Percentiles rank a stretch among this genome's conserved stretches.
Conservation (phyloP, 768 basidiomycete species). For the Galerina sulciceps region DNA sequence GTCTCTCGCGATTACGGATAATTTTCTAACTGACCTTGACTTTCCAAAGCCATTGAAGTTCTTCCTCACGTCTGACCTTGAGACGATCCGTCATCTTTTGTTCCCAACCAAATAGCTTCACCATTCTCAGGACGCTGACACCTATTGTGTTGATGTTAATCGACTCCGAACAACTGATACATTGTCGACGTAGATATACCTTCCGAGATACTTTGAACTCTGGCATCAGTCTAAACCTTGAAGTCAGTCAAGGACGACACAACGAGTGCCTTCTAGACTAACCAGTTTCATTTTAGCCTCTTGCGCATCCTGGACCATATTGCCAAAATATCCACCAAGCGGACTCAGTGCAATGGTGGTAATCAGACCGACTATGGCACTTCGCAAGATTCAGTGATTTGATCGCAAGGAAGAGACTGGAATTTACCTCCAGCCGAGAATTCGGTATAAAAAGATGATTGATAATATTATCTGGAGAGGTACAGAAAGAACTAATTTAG, state of each 20-base stretch:
- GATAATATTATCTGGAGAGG: constrained; percentile 45
- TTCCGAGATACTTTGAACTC: constrained; percentile 67
- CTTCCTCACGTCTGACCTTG: constrained; percentile 60
- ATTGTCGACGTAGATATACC: constrained; percentile 31
- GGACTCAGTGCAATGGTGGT: constrained; percentile 56
- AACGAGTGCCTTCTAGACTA: constrained; percentile 20
- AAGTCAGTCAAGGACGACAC: background rate
- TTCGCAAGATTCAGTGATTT: constrained; percentile 27
- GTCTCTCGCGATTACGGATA: background rate
- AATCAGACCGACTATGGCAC: constrained; percentile 61
- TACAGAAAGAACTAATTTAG: constrained; percentile 33
- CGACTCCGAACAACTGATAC: too few relatives aligned
- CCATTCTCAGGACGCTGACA: constrained; percentile 61
- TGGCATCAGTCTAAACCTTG: constrained; percentile 47
- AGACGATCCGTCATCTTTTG: constrained; percentile 57
- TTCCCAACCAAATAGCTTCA: constrained; percentile 59
- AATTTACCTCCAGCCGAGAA: constrained; percentile 51
- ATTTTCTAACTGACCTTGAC: constrained; percentile 10
- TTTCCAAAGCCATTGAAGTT: constrained; percentile 43
- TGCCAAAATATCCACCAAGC: constrained; percentile 60
- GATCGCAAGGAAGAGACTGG: background rate
- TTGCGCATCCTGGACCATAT: constrained; percentile 50
- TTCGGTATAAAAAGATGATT: constrained; percentile 47
- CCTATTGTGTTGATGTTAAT: constrained; percentile 34
- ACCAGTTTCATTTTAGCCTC: constrained; percentile 50